Evolutionary conservation across 345 rosid species (phyloP).

Genomic region (Ricinus communis): DNA sequence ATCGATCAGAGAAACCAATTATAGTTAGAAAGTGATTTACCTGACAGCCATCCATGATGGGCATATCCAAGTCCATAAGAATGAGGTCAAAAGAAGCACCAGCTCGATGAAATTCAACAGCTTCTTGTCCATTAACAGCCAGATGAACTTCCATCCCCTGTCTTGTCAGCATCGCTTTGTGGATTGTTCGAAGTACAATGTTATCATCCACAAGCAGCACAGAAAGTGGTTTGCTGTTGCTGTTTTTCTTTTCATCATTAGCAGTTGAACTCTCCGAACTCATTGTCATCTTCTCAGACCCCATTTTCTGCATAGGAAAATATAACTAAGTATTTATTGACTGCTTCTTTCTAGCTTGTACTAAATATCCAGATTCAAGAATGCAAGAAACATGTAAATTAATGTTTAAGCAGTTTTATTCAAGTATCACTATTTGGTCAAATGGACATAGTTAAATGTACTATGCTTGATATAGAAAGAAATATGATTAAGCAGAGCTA

Average conservation of each 20-base stretch:
- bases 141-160: constrained; percentile 10
- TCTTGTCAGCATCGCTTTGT: constrained; percentile 15
- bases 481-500: too few species aligned
- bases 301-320: neutral
- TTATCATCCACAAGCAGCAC: constrained; percentile 45
- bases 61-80: constrained; percentile 49
- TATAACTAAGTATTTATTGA: too few species aligned
- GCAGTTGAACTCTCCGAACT: constrained; percentile 7
- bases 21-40: too few species aligned
- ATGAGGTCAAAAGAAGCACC: constrained; percentile 38
- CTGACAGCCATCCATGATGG: constrained; percentile 44
- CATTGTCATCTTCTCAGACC: neutral
- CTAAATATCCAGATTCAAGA: too few species aligned
- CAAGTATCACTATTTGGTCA: too few species aligned
- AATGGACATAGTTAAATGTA: too few species aligned
- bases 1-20: too few species aligned
- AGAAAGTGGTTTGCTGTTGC: neutral
- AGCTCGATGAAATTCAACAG: constrained; percentile 28
- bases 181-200: constrained; percentile 8
- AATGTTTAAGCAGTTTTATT: too few species aligned
- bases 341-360: too few species aligned
- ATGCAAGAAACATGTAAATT: too few species aligned
- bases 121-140: constrained; percentile 39
- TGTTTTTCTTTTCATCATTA: neutral
- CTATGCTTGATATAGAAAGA: too few species aligned